phyloP scores from a whole-genome alignment of 768 basidiomycete genomes.

The Tulasnella sp. region DNA sequence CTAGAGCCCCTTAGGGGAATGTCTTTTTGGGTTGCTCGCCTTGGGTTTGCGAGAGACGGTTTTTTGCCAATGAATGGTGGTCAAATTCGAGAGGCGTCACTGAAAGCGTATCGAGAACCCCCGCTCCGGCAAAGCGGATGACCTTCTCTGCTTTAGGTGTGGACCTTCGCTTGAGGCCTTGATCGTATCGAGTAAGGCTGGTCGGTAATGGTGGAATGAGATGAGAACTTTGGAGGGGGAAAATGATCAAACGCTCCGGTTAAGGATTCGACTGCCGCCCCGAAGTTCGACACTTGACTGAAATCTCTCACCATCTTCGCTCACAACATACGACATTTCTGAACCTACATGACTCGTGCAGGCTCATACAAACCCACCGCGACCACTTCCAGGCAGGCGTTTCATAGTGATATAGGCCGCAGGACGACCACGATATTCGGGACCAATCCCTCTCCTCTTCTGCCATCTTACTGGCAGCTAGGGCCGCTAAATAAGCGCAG shows the following conservation, averaged over 20 bases:
- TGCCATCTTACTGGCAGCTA: no score
- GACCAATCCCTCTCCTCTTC: no score
- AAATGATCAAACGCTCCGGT: neutral
- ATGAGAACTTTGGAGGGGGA: neutral
- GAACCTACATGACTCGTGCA: no score
- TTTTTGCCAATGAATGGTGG: neutral
- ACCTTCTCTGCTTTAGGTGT: neutral
- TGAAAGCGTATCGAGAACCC: neutral
- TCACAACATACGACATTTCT: neutral
- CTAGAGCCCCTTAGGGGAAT: neutral
- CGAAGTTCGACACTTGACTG: neutral
- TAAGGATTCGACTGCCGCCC: conserved; percentile 10
- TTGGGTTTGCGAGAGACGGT: neutral
- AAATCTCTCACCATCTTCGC: neutral
- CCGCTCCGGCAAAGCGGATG: neutral
- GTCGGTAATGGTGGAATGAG: neutral
- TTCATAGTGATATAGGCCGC: no score
- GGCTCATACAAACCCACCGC: no score
- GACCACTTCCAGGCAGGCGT: no score
- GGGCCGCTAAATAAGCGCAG: no score
- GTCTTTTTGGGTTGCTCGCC: neutral
- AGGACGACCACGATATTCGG: no score
- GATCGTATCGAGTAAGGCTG: neutral
- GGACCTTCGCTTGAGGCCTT: neutral
- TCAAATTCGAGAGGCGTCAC: neutral